Evolutionary conservation across 2,329 filamentous ascomycete species (phyloP).

Genomic region (Arthrobotrys entomopaga): DNA sequence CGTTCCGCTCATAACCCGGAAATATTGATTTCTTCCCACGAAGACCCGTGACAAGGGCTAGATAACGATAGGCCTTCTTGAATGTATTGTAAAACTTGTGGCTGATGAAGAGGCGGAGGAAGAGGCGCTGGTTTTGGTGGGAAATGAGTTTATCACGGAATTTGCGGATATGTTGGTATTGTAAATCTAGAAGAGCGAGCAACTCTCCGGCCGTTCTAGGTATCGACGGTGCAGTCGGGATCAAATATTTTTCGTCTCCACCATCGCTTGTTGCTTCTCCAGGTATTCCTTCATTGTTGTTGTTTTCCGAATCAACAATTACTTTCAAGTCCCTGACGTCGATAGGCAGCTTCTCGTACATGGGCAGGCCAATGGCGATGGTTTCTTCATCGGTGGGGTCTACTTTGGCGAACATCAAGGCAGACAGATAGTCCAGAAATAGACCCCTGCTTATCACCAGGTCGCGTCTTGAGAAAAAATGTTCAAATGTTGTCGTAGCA

Average conservation of each 20-base stretch:
- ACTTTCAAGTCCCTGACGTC: not conserved
- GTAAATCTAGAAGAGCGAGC: conserved; percentile 24
- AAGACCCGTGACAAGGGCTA: conserved; percentile 28
- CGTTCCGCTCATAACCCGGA: conserved; percentile 12
- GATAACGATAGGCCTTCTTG: conserved; percentile 34
- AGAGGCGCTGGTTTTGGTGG: conserved; percentile 18
- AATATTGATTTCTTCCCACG: conserved; percentile 19
- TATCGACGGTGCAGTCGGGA: conserved; percentile 16
- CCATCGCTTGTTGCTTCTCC: not conserved
- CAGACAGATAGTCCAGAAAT: conserved; percentile 15
- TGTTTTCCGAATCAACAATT: not conserved
- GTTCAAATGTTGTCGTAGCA: conserved; percentile 10
- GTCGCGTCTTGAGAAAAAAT: conserved; percentile 12
- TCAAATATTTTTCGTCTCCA: conserved; percentile 11
- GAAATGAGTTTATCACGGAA: conserved; percentile 11
- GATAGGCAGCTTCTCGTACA: conserved; percentile 23
- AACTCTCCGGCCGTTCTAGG: conserved; percentile 19
- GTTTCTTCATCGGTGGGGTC: conserved; percentile 15
- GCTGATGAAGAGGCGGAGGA: conserved; percentile 22
- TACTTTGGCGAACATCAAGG: conserved; percentile 20
- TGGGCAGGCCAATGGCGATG: conserved; percentile 13
- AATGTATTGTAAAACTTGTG: conserved; percentile 34
- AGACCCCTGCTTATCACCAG: conserved; percentile 8
- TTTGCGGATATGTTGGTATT: conserved; percentile 33
- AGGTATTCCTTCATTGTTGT: not conserved